Conservation (phyloP, 2,329 filamentous ascomycete species). For the Phyllachora maydis region DNA sequence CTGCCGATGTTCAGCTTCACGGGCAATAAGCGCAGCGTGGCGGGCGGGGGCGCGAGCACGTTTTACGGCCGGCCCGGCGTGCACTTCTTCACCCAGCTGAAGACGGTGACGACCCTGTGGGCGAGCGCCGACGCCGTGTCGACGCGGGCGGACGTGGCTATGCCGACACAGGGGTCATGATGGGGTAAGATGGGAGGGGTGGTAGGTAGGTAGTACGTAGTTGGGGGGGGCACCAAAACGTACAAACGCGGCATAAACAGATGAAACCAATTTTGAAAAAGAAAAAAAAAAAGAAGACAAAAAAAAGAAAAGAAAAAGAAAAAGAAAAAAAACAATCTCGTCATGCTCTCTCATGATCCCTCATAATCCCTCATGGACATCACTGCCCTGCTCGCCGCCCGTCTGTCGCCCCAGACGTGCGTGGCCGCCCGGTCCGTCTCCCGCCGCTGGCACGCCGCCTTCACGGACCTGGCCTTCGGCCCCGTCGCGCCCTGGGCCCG, state of each 20-base stretch:
- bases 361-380: slow-evolving; percentile 14
- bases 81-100: slow-evolving; percentile 90
- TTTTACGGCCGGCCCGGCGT: slow-evolving; percentile 91
- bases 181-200: neutral
- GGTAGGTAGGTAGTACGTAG: neutral
- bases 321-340: neutral
- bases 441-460: slow-evolving; percentile 22
- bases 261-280: neutral
- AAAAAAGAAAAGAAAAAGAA: neutral
- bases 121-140: slow-evolving; percentile 64
- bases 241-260: neutral
- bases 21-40: slow-evolving; percentile 74
- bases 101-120: slow-evolving; percentile 94
- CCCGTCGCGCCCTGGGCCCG: no score
- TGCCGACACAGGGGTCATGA: slow-evolving; percentile 40
- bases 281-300: neutral
- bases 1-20: slow-evolving; percentile 55
- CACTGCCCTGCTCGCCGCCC: slow-evolving; percentile 28
- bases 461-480: no score
- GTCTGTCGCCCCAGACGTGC: slow-evolving; percentile 28
- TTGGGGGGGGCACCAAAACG: no score
- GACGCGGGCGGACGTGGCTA: slow-evolving; percentile 69
- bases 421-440: slow-evolving; percentile 30
- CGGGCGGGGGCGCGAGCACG: slow-evolving; percentile 77
- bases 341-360: neutral